Evolutionary conservation across 1,284 basidiomycete species (phyloP), one percentile per base, ranked within the genome.

Genomic region (Pseudomicrostroma phylloplanum): DNA sequence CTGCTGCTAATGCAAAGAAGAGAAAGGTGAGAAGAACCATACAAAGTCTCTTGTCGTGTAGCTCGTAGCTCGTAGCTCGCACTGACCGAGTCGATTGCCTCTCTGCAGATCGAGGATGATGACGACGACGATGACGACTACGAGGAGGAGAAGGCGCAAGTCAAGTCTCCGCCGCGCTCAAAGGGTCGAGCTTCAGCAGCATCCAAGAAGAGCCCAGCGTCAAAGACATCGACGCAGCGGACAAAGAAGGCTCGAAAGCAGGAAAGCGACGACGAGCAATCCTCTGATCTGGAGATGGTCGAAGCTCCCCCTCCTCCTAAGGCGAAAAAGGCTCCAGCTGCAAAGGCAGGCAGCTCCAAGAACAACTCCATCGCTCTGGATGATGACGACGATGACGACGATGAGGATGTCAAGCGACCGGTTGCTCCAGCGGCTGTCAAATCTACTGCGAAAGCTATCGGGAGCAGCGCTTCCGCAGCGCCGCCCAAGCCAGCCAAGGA

Each of bases 281-380:
- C 55, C 15, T 57, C 68, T 21, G 39, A 62, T n/a, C 74, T 74
- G 68, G 73, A 77, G 46, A 79, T 62, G 63, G 59, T 62, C 4
- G 56, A 51, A 42, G 64, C 54, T 17, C 56, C 41, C 66, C 74
- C 54, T 58, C 69, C 43, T 25, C 64, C 63, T 54, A 67, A 67
- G 62, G 40, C 42, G 17, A 64, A 68, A 58, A 59, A 66, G 1
- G 66, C 76, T 58, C 56, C 59, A 2, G 42, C 59, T 39, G 41
- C 54, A 21, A 56, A 54, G 49, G 46, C 48, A 15, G 40, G 56
- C 13, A 30, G 56, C 13, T 43, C 39, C 17, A 42, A 43, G 23
- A 26, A 39, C 39, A 15, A 17, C 4, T 39, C 39, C 40, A 57
- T 57, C 26, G 56, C 19, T 25, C 39, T 57, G 40, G 56, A 48